phyloP scores from a whole-genome alignment of 2,329 filamentous ascomycete genomes.

The Lithohypha guttulata region DNA sequence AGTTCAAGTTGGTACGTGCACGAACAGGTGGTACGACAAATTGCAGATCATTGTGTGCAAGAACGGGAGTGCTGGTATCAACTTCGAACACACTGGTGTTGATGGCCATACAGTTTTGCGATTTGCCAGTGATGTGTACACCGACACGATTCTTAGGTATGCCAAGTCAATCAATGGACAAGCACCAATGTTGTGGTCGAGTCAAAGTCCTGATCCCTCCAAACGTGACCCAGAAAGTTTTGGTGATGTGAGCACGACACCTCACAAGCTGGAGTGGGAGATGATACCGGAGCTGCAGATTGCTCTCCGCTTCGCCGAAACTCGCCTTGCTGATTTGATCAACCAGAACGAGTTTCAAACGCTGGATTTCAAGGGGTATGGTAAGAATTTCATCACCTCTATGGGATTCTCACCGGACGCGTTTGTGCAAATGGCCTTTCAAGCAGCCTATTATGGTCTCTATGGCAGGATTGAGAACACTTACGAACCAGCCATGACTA shows the following conservation, averaged over 20 bases:
- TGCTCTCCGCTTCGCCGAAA: slow-evolving; percentile 89
- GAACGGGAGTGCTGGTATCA: slow-evolving; percentile 96
- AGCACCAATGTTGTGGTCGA: slow-evolving; percentile 84
- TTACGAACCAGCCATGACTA: slow-evolving; percentile 98
- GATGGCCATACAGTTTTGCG: slow-evolving; percentile 94
- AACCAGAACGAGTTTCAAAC: slow-evolving; percentile 94
- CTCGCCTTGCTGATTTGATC: slow-evolving; percentile 82
- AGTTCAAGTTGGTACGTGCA: slow-evolving; percentile 93
- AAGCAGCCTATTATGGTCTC: slow-evolving; percentile 92
- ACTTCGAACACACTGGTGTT: slow-evolving; percentile 97
- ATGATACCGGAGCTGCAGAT: slow-evolving; percentile 87
- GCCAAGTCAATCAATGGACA: slow-evolving; percentile 90
- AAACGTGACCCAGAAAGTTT: slow-evolving; percentile 88
- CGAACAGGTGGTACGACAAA: slow-evolving; percentile 98
- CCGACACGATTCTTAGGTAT: slow-evolving; percentile 92
- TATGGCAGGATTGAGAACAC: slow-evolving; percentile 91
- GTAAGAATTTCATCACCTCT: slow-evolving; percentile 94
- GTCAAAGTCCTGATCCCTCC: slow-evolving; percentile 78
- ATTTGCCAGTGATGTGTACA: slow-evolving; percentile 93
- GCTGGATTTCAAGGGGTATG: slow-evolving; percentile 77
- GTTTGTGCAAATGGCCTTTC: slow-evolving; percentile 98
- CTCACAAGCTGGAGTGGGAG: slow-evolving; percentile 95
- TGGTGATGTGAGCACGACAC: slow-evolving; percentile 83
- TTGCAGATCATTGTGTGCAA: slow-evolving; percentile 98
- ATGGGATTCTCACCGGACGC: slow-evolving; percentile 96